These are phyloP conservation scores for Penicillium parvum DNA, from an alignment of 495 filamentous ascomycete genomes.

Conservation along the genomic window DNA sequence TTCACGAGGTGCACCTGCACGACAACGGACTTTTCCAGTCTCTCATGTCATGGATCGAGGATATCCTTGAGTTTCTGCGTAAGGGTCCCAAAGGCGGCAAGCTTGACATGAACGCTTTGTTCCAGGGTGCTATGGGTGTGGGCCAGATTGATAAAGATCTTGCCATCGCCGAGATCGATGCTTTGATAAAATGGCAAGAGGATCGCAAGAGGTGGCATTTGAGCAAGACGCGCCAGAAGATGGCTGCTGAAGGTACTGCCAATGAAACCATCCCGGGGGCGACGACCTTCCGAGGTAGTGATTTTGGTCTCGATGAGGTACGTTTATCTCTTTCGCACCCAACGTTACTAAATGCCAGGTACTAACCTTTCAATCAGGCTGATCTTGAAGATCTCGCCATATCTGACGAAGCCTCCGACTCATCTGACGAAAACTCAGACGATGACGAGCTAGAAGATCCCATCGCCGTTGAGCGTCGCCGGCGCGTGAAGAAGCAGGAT, in stretches of 20 bases:
- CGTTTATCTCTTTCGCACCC: slow-evolving; percentile 12
- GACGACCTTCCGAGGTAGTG: slow-evolving; percentile 61
- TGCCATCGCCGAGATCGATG: slow-evolving; percentile 77
- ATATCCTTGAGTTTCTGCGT: slow-evolving; percentile 90
- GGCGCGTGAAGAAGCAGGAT: slow-evolving; percentile 70
- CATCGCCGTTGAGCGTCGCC: slow-evolving; percentile 76
- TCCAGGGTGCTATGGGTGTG: slow-evolving; percentile 68
- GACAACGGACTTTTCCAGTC: slow-evolving; percentile 95
- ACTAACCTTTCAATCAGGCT: slow-evolving; percentile 30
- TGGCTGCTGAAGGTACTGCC: slow-evolving; percentile 75
- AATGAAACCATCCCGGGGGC: slow-evolving; percentile 41
- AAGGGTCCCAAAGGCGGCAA: slow-evolving; percentile 73
- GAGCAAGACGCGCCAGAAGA: slow-evolving; percentile 96
- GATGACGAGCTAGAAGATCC: slow-evolving; percentile 73
- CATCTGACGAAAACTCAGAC: slow-evolving; percentile 62
- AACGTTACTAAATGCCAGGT: slow-evolving; percentile 4
- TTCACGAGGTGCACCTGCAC: slow-evolving; percentile 97
- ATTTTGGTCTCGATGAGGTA: slow-evolving; percentile 87
- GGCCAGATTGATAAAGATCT: slow-evolving; percentile 62
- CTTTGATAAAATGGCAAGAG: slow-evolving; percentile 87
- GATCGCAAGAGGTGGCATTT: slow-evolving; percentile 94
- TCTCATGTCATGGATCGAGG: slow-evolving; percentile 95
- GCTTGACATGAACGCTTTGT: slow-evolving; percentile 89
- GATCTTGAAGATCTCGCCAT: slow-evolving; percentile 80
- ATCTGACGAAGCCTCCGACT: slow-evolving; percentile 65